Evolutionary conservation across 225 moss, liverwort and hornwort genomes (phyloP).

Genomic region (Pseudisothecium myosuroides): DNA sequence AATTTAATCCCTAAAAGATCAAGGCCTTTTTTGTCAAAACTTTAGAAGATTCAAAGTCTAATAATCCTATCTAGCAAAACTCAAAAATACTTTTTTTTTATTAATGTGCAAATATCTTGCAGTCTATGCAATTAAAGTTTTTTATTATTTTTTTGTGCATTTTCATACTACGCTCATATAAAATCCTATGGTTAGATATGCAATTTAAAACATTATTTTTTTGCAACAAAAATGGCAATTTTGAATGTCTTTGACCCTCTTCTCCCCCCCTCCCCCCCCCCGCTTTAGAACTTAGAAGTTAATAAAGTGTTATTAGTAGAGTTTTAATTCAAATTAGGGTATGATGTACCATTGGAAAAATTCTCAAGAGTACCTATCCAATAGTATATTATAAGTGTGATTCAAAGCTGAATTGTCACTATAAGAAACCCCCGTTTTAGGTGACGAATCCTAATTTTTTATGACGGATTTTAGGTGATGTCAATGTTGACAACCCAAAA

Average conservation of each 20-base stretch:
- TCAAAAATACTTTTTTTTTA: too few relatives aligned
- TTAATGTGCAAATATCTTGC: not conserved
- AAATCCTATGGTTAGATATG: not conserved
- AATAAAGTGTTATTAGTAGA: fast-evolving
- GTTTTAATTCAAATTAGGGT: not conserved
- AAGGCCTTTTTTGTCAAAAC: too few relatives aligned
- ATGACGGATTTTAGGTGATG: too few relatives aligned
- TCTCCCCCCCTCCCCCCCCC: too few relatives aligned
- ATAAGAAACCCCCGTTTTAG: too few relatives aligned
- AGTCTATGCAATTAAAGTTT: not conserved
- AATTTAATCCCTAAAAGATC: not conserved
- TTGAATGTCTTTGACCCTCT: not conserved
- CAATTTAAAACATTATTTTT: not conserved
- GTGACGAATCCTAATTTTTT: too few relatives aligned
- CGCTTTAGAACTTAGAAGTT: fast-evolving
- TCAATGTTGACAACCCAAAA: too few relatives aligned
- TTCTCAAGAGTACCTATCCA: fast-evolving
- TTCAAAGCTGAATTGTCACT: too few relatives aligned
- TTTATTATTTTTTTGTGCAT: not conserved
- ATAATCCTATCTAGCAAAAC: not conserved
- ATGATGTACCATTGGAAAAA: not conserved
- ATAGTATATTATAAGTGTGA: not conserved
- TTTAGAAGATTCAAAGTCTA: too few relatives aligned
- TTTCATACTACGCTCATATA: not conserved
- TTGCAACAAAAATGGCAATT: not conserved